Evolutionary conservation across 257 asterid species (phyloP), one percentile per base, ranked within the genome.

Genomic region (Gynochthodes officinalis): DNA sequence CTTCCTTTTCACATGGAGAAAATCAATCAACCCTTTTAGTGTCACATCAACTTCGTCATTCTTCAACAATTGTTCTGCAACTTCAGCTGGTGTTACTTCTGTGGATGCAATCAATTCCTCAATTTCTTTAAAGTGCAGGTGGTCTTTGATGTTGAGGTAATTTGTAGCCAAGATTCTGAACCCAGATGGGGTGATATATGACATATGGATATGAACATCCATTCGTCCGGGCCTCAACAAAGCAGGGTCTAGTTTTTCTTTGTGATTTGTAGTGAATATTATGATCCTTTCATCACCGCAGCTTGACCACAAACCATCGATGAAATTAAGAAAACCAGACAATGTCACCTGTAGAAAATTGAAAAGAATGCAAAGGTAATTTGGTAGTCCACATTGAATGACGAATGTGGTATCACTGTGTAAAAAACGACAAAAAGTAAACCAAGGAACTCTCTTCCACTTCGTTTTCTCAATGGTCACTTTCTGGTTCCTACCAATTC

Each of bases 251-350:
- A 89, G 80, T 83, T 85, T 85, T 19, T 89, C 93, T 0, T 78
- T 33, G 83, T 87, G 92, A 65, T 89, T 87, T 4, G 92, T 89
- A 0, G 96, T 87, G 87, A 89, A 89, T 16, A 89, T 84, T 50
- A 89, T 87, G 77, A 89, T 84, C 69, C 96, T 79, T 63, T 86
- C 92, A 13, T 85, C 92, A 0, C 92, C 96, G 23, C 90, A 82
- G 57, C 92, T 85, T 21, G 96, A 90, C 92, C 96, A 90, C 70
- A 90, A 74, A 12, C 92, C 96, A 28, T 90, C 96, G 0, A 90
- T 80, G 57, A 90, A 85, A 75, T 90, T 90, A 6, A 89, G 79
- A 53, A 87, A 75, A 42, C 94, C 90, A 60, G 92, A 84, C 7
- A 88, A 78, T 7, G 96, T 89, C 71, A 88, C 86, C 93, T 88